Conservation (phyloP, 1,284 basidiomycete genomes). For the Boletellus deceptivus region DNA sequence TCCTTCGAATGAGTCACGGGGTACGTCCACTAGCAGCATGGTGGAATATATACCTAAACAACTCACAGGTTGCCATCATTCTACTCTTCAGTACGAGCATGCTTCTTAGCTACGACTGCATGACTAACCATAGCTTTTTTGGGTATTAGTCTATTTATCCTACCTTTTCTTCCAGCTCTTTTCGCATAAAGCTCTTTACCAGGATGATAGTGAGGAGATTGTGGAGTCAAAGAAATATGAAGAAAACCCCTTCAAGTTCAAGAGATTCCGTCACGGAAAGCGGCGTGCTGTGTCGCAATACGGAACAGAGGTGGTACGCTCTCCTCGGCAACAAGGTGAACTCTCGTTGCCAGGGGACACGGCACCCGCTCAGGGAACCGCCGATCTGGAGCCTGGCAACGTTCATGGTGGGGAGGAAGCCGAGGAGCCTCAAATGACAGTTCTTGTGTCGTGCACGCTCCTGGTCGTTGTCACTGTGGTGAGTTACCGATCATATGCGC, state of each 20-base stretch:
- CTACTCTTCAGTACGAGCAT: slow-evolving; percentile 66
- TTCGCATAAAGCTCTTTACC: slow-evolving; percentile 76
- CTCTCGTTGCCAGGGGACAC: neutral
- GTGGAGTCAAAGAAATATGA: slow-evolving; percentile 23
- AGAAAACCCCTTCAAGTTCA: slow-evolving; percentile 31
- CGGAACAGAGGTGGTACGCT: slow-evolving; percentile 7
- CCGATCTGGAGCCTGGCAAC: slow-evolving; percentile 15
- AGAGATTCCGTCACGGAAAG: slow-evolving; percentile 16
- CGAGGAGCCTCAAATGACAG: slow-evolving; percentile 60
- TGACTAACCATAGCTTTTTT: slow-evolving; percentile 3
- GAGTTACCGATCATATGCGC: slow-evolving; percentile 22
- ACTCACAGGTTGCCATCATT: slow-evolving; percentile 66
- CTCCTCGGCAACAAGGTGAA: slow-evolving; percentile 6
- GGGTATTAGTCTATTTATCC: slow-evolving; percentile 55
- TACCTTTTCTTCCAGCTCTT: slow-evolving; percentile 87
- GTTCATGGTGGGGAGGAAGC: slow-evolving; percentile 35
- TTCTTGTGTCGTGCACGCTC: slow-evolving; percentile 51
- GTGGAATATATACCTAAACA: slow-evolving; percentile 8
- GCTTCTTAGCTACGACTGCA: neutral
- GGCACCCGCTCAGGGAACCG: neutral
- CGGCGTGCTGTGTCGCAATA: neutral
- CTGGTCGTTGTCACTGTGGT: slow-evolving; percentile 66
- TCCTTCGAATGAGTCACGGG: slow-evolving; percentile 77
- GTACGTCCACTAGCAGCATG: slow-evolving; percentile 42
- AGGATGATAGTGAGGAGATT: slow-evolving; percentile 44